phyloP scores from a whole-genome alignment of 768 basidiomycete genomes.

The Sporobolomyces pararoseus region DNA sequence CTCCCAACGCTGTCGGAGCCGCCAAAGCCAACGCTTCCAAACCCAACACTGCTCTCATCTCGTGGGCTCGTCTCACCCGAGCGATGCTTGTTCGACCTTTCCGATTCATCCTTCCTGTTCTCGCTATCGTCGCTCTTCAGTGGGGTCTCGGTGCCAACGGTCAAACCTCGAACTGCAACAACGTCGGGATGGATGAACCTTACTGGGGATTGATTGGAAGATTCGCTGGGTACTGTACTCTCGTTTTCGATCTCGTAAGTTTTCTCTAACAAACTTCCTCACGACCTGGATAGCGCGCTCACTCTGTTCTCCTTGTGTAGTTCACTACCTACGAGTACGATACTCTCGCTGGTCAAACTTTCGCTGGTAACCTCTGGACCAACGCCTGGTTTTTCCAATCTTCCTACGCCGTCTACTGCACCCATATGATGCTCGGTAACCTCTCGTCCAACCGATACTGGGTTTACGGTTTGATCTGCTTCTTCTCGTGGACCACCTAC shows the following conservation, averaged over 20 bases:
- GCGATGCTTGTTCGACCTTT: conserved; percentile 46
- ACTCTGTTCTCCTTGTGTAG: conserved; percentile 7
- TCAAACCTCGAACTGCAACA: conserved; percentile 44
- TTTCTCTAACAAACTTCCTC: not conserved
- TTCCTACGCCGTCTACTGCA: conserved; percentile 44
- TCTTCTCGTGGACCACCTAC: conserved; percentile 47
- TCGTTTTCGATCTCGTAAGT: conserved; percentile 45
- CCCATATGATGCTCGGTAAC: conserved; percentile 48
- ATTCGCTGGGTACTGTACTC: conserved; percentile 44
- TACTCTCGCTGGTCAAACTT: conserved; percentile 44
- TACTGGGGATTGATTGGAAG: conserved; percentile 45
- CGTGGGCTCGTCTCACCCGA: conserved; percentile 45
- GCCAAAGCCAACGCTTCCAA: conserved; percentile 10
- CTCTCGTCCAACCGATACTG: conserved; percentile 47
- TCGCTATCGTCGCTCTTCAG: conserved; percentile 45
- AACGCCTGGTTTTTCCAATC: conserved; percentile 47
- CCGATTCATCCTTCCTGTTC: conserved; percentile 48
- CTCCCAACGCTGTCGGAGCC: not conserved
- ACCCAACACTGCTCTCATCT: conserved; percentile 44
- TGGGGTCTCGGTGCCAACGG: conserved; percentile 45
- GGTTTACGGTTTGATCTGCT: conserved; percentile 45
- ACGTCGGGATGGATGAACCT: conserved; percentile 46
- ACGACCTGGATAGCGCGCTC: not conserved
- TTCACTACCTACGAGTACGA: conserved; percentile 45
- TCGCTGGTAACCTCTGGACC: conserved; percentile 48